These are phyloP conservation scores for Entomortierella chlamydospora DNA, from an alignment of 192 early-diverging fungal genomes.

Conservation along the genomic window DNA sequence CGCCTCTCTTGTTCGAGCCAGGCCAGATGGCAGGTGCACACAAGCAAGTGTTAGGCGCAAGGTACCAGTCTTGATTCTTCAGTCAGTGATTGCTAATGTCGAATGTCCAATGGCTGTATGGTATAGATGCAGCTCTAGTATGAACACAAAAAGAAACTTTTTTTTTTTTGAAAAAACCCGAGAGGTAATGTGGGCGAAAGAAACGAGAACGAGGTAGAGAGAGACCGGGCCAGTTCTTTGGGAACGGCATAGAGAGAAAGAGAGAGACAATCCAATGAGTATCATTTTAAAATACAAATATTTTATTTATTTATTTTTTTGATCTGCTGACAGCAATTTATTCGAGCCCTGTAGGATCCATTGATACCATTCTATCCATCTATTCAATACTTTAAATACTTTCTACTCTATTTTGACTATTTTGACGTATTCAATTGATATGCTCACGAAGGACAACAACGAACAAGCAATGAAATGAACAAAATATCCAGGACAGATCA, in stretches of 20 bases:
- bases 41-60: no score
- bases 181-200: neutral
- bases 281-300: neutral
- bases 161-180: no score
- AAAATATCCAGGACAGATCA: no score
- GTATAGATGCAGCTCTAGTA: neutral
- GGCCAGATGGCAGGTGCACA: neutral
- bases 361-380: neutral
- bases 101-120: neutral
- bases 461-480: neutral
- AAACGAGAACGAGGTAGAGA: neutral
- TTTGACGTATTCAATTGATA: neutral
- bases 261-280: neutral
- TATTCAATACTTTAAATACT: neutral
- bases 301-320: neutral
- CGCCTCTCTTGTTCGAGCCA: neutral
- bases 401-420: neutral
- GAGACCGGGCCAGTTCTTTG: neutral
- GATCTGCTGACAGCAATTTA: constrained; percentile 5
- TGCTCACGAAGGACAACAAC: neutral
- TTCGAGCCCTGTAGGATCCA: neutral
- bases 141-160: neutral
- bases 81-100: no score
- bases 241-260: neutral
- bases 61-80: no score